Evolutionary conservation across 306 rosid species (phyloP).

Genomic region (Trifolium fragiferum): DNA sequence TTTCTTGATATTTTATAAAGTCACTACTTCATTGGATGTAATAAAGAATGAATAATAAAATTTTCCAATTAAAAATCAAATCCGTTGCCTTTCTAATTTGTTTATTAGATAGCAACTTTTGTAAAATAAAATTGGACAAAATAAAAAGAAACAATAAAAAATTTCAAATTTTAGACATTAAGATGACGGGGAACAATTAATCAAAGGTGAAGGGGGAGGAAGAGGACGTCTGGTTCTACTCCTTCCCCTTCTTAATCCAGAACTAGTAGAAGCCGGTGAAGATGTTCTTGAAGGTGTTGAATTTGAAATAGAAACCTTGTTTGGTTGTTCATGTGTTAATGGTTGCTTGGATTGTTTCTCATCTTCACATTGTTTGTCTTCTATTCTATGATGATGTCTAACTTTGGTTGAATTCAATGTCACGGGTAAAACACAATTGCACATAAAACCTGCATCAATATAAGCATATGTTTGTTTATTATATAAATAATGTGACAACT

Average conservation of each 20-base stretch:
- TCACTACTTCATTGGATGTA: slow-evolving; percentile 13
- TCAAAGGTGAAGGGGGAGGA: slow-evolving; percentile 80
- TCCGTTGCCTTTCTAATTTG: slow-evolving; percentile 28
- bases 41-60: slow-evolving; percentile 49
- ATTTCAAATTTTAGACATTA: slow-evolving; percentile 40
- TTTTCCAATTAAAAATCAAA: slow-evolving; percentile 35
- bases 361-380: slow-evolving; percentile 69
- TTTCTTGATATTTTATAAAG: slow-evolving; percentile 17
- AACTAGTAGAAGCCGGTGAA: slow-evolving; percentile 53
- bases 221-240: slow-evolving; percentile 78
- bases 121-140: slow-evolving; percentile 35
- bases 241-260: slow-evolving; percentile 70
- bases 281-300: slow-evolving; percentile 57
- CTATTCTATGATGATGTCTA: slow-evolving; percentile 75
- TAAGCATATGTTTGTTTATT: background rate
- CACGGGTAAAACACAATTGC: slow-evolving; percentile 92
- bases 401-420: slow-evolving; percentile 75
- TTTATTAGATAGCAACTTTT: slow-evolving; percentile 38
- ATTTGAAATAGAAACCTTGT: slow-evolving; percentile 46
- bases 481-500: background rate
- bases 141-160: background rate
- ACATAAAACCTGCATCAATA: slow-evolving; percentile 68
- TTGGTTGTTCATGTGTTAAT: slow-evolving; percentile 49
- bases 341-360: slow-evolving; percentile 49
- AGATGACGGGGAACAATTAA: slow-evolving; percentile 54